Percentiles rank a stretch among this genome's conserved stretches.
Evolutionary conservation across 106 monocot species (phyloP).

Genomic region (Vanilla planifolia): DNA sequence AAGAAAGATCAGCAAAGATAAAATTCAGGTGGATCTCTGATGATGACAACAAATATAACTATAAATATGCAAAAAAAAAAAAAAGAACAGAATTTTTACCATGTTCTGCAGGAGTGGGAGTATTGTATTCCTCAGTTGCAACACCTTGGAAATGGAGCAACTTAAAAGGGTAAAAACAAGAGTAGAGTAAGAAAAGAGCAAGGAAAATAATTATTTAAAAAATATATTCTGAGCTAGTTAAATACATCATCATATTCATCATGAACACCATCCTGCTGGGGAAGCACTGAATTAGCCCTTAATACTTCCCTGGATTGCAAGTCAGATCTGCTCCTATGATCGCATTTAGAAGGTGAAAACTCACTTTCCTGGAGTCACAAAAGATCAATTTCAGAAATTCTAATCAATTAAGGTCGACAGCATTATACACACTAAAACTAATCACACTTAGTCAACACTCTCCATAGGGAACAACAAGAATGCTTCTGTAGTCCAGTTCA

Average conservation of each 20-base stretch:
- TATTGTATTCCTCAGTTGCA: slow-evolving; percentile 63
- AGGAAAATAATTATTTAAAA: neutral
- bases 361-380: slow-evolving; percentile 20
- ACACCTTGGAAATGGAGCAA: slow-evolving; percentile 51
- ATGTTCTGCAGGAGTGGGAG: slow-evolving; percentile 52
- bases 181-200: slow-evolving; percentile 6
- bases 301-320: slow-evolving; percentile 3
- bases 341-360: slow-evolving; percentile 4
- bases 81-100: slow-evolving; percentile 33
- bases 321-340: neutral
- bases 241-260: slow-evolving; percentile 81
- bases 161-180: slow-evolving; percentile 25
- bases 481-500: neutral
- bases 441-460: neutral
- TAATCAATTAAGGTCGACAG: neutral
- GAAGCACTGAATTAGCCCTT: slow-evolving; percentile 27
- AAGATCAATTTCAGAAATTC: neutral
- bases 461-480: neutral
- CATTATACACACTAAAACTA: neutral
- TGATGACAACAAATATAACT: neutral
- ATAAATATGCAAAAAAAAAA: neutral
- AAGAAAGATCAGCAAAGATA: neutral
- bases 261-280: slow-evolving; percentile 74
- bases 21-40: neutral
- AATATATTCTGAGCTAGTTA: neutral